Conservation (phyloP, 2,329 filamentous ascomycete species). For the Emydomyces testavorans region DNA sequence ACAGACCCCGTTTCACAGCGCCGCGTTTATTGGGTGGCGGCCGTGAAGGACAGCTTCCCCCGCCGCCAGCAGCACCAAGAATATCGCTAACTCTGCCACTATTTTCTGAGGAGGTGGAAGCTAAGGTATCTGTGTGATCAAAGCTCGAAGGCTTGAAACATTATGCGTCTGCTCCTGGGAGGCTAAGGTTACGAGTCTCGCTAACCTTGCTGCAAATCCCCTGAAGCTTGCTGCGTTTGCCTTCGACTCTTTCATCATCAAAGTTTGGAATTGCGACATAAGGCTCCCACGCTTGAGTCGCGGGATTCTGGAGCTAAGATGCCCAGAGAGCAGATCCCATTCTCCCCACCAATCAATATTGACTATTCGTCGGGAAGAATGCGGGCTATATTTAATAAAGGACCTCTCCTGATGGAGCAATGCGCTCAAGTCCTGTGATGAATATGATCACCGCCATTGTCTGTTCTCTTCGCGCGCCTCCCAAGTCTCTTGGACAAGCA, state of each 20-base stretch:
- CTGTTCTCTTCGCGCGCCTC: background rate
- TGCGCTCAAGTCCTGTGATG: too few relatives aligned
- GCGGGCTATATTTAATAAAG: background rate
- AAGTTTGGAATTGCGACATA: slow-evolving; percentile 13
- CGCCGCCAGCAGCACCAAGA: background rate
- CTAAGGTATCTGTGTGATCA: slow-evolving; percentile 1
- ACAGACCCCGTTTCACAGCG: slow-evolving; percentile 1
- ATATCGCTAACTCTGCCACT: background rate
- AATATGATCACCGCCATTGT: too few relatives aligned
- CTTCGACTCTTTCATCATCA: slow-evolving; percentile 4
- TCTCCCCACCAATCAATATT: background rate
- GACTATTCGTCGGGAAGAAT: background rate
- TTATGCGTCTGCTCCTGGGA: background rate
- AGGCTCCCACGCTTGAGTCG: slow-evolving; percentile 8
- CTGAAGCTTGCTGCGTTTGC: background rate
- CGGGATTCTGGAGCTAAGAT: background rate
- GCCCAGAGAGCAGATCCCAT: slow-evolving; percentile 7
- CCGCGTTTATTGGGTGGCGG: slow-evolving; percentile 4
- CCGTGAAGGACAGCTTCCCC: background rate
- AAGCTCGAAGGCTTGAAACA: slow-evolving; percentile 1
- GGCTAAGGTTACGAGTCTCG: background rate
- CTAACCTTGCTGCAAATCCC: background rate
- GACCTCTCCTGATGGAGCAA: background rate
- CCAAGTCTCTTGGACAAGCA: too few relatives aligned
- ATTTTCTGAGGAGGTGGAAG: background rate